These are phyloP conservation scores for Cystofilobasidium macerans DNA, from an alignment of 768 basidiomycete species.

Conservation along the genomic window DNA sequence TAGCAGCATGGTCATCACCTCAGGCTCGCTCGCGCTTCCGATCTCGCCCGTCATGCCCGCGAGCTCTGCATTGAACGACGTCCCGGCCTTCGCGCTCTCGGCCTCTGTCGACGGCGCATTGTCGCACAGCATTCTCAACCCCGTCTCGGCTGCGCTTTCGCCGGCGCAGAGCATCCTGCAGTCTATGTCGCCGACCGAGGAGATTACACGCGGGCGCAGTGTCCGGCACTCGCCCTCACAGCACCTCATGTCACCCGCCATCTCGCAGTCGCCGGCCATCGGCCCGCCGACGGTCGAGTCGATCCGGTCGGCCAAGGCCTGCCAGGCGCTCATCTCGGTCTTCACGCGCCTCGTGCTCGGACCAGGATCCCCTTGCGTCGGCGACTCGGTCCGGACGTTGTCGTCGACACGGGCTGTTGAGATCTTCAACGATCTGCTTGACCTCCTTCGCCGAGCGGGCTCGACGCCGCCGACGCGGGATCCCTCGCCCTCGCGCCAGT, in stretches of 20 bases:
- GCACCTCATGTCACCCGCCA: slow-evolving; percentile 7
- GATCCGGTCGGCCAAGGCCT: slow-evolving; percentile 27
- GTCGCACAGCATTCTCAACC: not conserved
- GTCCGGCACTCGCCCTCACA: not conserved
- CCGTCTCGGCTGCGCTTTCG: not conserved
- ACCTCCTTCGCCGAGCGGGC: slow-evolving; percentile 36
- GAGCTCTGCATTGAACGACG: not conserved
- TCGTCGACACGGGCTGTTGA: slow-evolving; percentile 37
- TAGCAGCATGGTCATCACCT: not conserved
- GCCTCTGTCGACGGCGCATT: not conserved
- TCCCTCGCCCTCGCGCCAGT: slow-evolving; percentile 1
- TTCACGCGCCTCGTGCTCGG: slow-evolving; percentile 41
- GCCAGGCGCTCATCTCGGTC: slow-evolving; percentile 38
- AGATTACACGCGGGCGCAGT: not conserved
- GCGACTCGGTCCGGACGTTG: slow-evolving; percentile 33
- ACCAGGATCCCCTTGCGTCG: slow-evolving; percentile 33
- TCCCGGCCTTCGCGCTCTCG: not conserved
- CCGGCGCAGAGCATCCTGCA: slow-evolving; percentile 1
- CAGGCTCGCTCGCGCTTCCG: not conserved
- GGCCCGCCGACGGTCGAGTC: slow-evolving; percentile 5
- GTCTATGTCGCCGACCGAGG: slow-evolving; percentile 10
- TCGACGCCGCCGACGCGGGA: slow-evolving; percentile 23
- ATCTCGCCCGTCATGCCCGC: not conserved
- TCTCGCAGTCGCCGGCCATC: slow-evolving; percentile 3
- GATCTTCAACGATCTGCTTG: slow-evolving; percentile 41